These are phyloP conservation scores for Diplosphaera chodatii DNA, from an alignment of 139 green algal genomes.

Conservation along the genomic window DNA sequence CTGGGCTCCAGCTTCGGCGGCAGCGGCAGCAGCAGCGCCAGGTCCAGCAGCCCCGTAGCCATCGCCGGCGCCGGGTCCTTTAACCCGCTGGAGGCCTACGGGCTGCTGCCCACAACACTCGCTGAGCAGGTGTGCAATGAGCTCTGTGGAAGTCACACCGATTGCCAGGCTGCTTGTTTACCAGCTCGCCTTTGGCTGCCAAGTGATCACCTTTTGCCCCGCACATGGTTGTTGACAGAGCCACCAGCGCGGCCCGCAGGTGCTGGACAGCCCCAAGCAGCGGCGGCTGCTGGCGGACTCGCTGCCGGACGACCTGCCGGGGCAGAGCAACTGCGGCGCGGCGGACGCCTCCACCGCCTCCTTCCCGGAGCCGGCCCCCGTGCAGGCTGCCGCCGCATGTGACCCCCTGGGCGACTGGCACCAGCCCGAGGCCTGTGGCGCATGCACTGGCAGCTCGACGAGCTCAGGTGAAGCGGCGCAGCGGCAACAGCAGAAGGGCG, in stretches of 20 bases:
- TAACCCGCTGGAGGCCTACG: not conserved
- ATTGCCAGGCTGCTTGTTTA: too few relatives aligned
- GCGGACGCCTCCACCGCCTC: slow-evolving; percentile 2
- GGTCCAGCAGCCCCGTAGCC: not conserved
- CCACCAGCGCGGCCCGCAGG: too few relatives aligned
- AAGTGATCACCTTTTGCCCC: too few relatives aligned
- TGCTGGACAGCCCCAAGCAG: slow-evolving; percentile 8
- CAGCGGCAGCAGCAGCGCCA: too few relatives aligned
- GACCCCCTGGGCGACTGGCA: not conserved
- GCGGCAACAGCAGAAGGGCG: not conserved
- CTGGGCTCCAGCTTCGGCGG: too few relatives aligned
- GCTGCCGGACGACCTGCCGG: slow-evolving; percentile 21
- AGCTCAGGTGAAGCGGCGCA: slow-evolving; percentile 1
- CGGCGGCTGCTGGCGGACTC: not conserved
- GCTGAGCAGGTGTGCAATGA: slow-evolving; percentile 21
- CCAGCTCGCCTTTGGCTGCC: too few relatives aligned
- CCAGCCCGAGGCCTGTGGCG: too few relatives aligned
- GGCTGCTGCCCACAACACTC: slow-evolving; percentile 17
- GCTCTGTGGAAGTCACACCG: too few relatives aligned
- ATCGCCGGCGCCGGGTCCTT: not conserved
- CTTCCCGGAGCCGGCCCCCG: slow-evolving; percentile 18
- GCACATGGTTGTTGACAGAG: too few relatives aligned
- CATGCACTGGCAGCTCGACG: too few relatives aligned
- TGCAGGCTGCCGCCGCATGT: not conserved
- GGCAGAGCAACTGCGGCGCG: slow-evolving; percentile 10